Evolutionary conservation across 495 filamentous ascomycete genomes (phyloP).

Genomic region (Aspergillus bridgeri): DNA sequence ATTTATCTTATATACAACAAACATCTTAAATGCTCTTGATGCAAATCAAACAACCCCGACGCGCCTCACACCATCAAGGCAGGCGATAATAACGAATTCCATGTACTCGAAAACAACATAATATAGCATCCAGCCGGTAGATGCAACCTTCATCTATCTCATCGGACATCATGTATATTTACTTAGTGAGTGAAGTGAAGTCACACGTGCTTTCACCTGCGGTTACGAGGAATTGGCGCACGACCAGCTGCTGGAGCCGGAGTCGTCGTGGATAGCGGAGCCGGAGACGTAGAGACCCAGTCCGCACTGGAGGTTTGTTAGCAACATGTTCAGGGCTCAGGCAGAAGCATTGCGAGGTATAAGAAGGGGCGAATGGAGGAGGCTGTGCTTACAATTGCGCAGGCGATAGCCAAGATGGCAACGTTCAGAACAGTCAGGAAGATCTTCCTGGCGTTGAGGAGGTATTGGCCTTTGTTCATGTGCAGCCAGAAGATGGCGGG

Average conservation of each 20-base stretch:
- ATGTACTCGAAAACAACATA: neutral
- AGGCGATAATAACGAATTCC: neutral
- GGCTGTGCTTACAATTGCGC: constrained; percentile 30
- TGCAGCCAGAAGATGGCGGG: constrained; percentile 41
- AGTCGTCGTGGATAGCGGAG: constrained; percentile 32
- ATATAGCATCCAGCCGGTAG: neutral
- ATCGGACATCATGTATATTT: neutral
- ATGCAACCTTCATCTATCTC: neutral
- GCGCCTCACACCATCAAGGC: neutral
- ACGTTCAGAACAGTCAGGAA: constrained; percentile 34
- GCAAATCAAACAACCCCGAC: neutral
- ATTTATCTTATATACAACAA: neutral
- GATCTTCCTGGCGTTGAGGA: constrained; percentile 26
- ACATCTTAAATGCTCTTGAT: neutral
- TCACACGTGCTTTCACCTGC: neutral
- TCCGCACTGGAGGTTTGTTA: constrained; percentile 29
- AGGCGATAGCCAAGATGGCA: constrained; percentile 30
- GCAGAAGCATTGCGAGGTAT: no score
- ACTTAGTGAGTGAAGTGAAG: neutral
- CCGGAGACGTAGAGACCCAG: constrained; percentile 41
- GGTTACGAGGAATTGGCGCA: constrained; percentile 27
- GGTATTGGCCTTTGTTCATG: constrained; percentile 37
- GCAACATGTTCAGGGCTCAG: no score
- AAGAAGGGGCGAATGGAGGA: neutral
- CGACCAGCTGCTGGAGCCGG: constrained; percentile 26